Conservation (phyloP, 2,329 filamentous ascomycete species). For the Tolypocladium tundrense region DNA sequence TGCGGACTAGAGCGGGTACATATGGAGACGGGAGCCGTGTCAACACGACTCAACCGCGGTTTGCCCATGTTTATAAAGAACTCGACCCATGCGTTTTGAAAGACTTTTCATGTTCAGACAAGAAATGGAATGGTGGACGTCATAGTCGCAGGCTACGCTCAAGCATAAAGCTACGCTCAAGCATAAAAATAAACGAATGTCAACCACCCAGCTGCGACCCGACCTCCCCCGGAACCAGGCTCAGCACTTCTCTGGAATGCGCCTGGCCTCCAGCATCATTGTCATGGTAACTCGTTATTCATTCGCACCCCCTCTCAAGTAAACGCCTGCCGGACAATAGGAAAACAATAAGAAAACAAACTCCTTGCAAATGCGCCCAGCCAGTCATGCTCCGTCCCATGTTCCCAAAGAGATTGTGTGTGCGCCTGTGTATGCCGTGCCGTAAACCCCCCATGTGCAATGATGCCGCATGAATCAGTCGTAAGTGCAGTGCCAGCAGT, state of each 20-base stretch:
- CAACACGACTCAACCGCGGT: neutral
- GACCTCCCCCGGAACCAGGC: neutral
- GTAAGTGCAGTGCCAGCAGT: neutral
- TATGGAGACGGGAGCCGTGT: neutral
- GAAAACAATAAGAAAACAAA: neutral
- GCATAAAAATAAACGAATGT: neutral
- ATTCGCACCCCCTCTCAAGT: too few species aligned
- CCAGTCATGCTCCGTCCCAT: neutral
- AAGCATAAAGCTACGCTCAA: neutral
- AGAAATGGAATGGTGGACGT: neutral
- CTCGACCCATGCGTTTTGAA: neutral
- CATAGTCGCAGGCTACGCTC: neutral
- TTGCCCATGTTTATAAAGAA: neutral
- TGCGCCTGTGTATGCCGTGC: neutral
- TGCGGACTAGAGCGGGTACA: neutral
- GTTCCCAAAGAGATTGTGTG: neutral
- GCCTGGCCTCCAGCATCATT: neutral
- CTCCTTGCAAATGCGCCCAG: neutral
- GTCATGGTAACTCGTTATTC: neutral
- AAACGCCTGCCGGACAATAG: neutral
- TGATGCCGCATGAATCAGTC: neutral
- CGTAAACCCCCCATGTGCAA: neutral
- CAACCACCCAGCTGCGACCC: neutral
- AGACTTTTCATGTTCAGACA: neutral
- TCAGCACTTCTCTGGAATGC: neutral